A percentile compares a stretch with the other conserved stretches of the same genome.
phyloP scores from a whole-genome alignment of 768 basidiomycete genomes.

The Amanita fuliginea region DNA sequence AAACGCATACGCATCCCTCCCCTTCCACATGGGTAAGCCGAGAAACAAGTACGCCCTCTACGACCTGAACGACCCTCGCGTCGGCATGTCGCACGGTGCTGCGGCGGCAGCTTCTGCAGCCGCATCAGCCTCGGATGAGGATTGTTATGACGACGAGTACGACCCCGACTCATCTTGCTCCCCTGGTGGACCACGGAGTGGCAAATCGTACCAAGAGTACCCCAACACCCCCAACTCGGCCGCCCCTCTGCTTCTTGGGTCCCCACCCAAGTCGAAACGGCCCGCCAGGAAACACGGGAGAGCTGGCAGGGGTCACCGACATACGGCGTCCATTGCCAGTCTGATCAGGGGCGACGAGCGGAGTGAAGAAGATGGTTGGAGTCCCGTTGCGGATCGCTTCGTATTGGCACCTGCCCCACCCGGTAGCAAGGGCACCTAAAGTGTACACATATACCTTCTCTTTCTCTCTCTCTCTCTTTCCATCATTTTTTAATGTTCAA shows the following conservation, averaged over 20 bases:
- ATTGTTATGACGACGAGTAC: slow-evolving; percentile 5
- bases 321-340: slow-evolving; percentile 80
- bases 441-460: background rate
- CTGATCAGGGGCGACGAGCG: slow-evolving; percentile 69
- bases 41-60: slow-evolving; percentile 65
- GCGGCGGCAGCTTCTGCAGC: slow-evolving; percentile 5
- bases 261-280: slow-evolving; percentile 10
- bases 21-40: slow-evolving; percentile 5
- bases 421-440: background rate
- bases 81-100: slow-evolving; percentile 22
- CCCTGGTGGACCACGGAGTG: slow-evolving; percentile 8
- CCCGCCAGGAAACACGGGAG: slow-evolving; percentile 12
- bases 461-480: background rate
- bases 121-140: background rate
- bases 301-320: slow-evolving; percentile 43
- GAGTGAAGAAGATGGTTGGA: slow-evolving; percentile 73
- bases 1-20: slow-evolving; percentile 5
- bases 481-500: background rate
- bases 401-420: background rate
- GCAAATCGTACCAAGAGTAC: slow-evolving; percentile 22
- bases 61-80: slow-evolving; percentile 55
- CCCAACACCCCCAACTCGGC: slow-evolving; percentile 21
- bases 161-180: slow-evolving; percentile 5
- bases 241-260: slow-evolving; percentile 1
- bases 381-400: slow-evolving; percentile 52